Evolutionary conservation across 2,329 filamentous ascomycete genomes (phyloP).

Genomic region (Sphaceloma murrayae): DNA sequence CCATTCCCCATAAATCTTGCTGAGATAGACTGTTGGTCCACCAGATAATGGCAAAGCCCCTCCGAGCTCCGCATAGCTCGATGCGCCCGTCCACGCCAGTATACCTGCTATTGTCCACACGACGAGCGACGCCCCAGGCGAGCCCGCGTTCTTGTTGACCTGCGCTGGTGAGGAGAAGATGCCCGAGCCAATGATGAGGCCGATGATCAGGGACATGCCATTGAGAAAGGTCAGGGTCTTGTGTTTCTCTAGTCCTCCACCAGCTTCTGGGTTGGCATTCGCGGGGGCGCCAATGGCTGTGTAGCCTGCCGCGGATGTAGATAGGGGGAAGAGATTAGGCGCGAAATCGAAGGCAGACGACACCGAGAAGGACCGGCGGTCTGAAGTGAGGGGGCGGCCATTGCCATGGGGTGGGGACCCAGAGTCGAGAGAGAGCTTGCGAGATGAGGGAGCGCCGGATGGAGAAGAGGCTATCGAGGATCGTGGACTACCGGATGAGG

Average conservation of each 20-base stretch:
- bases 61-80: conserved; percentile 90
- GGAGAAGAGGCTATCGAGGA: conserved; percentile 63
- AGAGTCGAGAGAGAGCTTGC: conserved; percentile 76
- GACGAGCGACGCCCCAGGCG: conserved; percentile 79
- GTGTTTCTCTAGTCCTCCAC: conserved; percentile 64
- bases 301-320: conserved; percentile 64
- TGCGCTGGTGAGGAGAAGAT: conserved; percentile 94
- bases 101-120: conserved; percentile 88
- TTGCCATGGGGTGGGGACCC: conserved; percentile 49
- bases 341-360: conserved; percentile 93
- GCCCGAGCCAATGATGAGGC: conserved; percentile 88
- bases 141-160: conserved; percentile 84
- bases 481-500: conserved; percentile 59
- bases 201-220: conserved; percentile 80
- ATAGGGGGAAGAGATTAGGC: conserved; percentile 84
- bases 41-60: conserved; percentile 94
- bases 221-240: conserved; percentile 95
- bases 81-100: conserved; percentile 89
- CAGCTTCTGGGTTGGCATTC: conserved; percentile 46
- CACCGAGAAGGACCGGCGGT: conserved; percentile 69
- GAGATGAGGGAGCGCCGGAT: conserved; percentile 86
- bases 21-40: conserved; percentile 83
- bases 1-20: conserved; percentile 93
- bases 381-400: conserved; percentile 25
- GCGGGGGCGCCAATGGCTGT: conserved; percentile 74